phyloP scores from a whole-genome alignment of 805 yeast species.

The Myxozyma neotropica region DNA sequence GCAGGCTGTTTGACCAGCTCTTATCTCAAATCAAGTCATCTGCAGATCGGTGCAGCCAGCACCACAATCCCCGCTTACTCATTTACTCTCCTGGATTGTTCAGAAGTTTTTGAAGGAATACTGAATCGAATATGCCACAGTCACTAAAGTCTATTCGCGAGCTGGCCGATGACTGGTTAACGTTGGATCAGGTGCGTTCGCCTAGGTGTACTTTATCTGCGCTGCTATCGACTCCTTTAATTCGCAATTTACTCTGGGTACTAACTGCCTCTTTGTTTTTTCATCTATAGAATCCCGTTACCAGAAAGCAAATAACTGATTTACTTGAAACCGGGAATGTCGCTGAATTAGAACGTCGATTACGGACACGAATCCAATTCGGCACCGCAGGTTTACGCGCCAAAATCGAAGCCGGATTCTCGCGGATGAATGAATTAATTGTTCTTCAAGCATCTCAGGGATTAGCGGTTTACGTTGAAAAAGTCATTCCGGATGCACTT shows the following conservation, averaged over 20 bases:
- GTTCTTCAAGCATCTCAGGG: slow-evolving; percentile 85
- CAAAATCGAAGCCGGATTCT: slow-evolving; percentile 87
- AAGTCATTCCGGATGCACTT: slow-evolving; percentile 39
- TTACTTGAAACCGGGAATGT: slow-evolving; percentile 48
- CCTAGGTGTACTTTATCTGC: too few relatives aligned
- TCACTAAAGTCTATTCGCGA: slow-evolving; percentile 28
- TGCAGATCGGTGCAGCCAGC: too few relatives aligned
- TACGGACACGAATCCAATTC: slow-evolving; percentile 56
- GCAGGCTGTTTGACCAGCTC: too few relatives aligned
- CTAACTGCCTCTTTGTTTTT: not conserved
- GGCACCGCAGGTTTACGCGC: slow-evolving; percentile 87
- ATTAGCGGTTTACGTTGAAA: slow-evolving; percentile 43
- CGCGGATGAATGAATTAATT: slow-evolving; percentile 85
- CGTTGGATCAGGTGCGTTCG: slow-evolving; percentile 45
- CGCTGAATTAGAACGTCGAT: slow-evolving; percentile 53
- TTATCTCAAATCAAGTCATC: too few relatives aligned
- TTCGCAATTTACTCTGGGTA: not conserved
- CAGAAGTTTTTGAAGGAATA: not conserved
- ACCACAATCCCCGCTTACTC: too few relatives aligned
- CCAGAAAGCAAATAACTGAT: slow-evolving; percentile 58
- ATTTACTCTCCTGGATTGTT: too few relatives aligned
- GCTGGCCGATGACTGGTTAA: slow-evolving; percentile 47
- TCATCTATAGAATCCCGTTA: slow-evolving; percentile 45
- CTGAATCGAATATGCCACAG: not conserved
- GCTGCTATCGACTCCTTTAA: not conserved